Conservation (phyloP, 345 rosid genomes). For the Populus pruinosa region DNA sequence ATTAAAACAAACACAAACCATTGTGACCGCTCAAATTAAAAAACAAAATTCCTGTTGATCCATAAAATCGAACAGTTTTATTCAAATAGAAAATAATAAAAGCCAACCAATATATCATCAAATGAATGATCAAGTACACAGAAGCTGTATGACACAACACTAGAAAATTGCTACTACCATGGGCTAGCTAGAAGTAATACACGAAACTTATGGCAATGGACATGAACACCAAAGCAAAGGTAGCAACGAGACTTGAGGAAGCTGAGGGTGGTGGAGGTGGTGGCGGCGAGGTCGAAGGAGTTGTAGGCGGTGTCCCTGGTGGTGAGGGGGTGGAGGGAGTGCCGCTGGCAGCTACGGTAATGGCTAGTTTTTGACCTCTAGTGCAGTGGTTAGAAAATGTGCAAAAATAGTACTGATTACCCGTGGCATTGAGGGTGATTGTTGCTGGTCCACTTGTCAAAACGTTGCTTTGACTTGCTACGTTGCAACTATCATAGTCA, state of each 20-base stretch:
- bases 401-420: conserved; percentile 8
- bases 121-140: not conserved
- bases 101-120: not conserved
- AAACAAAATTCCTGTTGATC: too few relatives aligned
- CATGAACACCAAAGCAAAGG: not conserved
- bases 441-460: not conserved
- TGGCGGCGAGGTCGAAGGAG: not conserved
- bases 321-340: not conserved
- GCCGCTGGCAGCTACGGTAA: not conserved
- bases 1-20: too few relatives aligned
- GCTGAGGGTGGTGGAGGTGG: not conserved
- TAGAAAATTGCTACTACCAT: not conserved
- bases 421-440: conserved; percentile 1
- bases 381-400: conserved; percentile 19
- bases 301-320: not conserved
- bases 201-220: not conserved
- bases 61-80: too few relatives aligned
- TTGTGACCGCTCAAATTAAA: too few relatives aligned
- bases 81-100: not conserved
- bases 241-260: not conserved
- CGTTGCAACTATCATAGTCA: conserved; percentile 11
- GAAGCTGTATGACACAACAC: not conserved
- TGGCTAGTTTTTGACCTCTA: conserved; percentile 7
- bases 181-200: not conserved
- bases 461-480: not conserved